phyloP scores from a whole-genome alignment of 441 rosid species.

The Bruguiera hainesii region DNA sequence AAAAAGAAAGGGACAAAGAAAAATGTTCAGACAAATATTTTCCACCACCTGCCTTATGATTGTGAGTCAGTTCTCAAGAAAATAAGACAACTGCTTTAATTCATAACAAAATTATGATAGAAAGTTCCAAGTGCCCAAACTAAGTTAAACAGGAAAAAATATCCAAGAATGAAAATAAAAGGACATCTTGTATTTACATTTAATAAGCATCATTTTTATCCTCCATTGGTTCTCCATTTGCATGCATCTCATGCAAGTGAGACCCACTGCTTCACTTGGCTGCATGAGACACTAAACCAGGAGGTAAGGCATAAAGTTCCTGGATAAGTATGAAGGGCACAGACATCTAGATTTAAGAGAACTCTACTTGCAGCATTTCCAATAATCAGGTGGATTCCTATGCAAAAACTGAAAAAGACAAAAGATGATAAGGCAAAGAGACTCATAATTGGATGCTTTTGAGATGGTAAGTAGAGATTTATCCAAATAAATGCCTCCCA shows the following conservation, averaged over 20 bases:
- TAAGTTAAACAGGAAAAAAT: slow-evolving; percentile 1
- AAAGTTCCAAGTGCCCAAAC: not conserved
- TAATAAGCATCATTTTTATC: too few species aligned
- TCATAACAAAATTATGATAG: not conserved
- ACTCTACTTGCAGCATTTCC: slow-evolving; percentile 7
- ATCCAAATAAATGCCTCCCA: too few species aligned
- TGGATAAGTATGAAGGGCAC: slow-evolving; percentile 28
- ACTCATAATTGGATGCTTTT: not conserved
- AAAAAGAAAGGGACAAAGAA: not conserved
- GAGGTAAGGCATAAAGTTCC: slow-evolving; percentile 35
- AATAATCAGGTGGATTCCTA: not conserved
- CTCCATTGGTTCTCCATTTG: not conserved
- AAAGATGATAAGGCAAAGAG: not conserved
- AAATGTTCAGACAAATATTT: not conserved
- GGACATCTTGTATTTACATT: slow-evolving; percentile 11
- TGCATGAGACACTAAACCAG: slow-evolving; percentile 31
- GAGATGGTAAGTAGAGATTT: not conserved
- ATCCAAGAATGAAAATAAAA: slow-evolving; percentile 7
- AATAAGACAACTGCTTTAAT: not conserved
- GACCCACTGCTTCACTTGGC: slow-evolving; percentile 22
- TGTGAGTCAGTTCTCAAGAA: not conserved
- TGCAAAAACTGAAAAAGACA: slow-evolving; percentile 10
- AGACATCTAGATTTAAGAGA: not conserved
- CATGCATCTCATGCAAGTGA: slow-evolving; percentile 34
- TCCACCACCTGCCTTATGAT: not conserved